A percentile compares a stretch with the other conserved stretches of the same genome.
phyloP scores from a whole-genome alignment of 1,139 yeast genomes.

The Pichia sp. region DNA sequence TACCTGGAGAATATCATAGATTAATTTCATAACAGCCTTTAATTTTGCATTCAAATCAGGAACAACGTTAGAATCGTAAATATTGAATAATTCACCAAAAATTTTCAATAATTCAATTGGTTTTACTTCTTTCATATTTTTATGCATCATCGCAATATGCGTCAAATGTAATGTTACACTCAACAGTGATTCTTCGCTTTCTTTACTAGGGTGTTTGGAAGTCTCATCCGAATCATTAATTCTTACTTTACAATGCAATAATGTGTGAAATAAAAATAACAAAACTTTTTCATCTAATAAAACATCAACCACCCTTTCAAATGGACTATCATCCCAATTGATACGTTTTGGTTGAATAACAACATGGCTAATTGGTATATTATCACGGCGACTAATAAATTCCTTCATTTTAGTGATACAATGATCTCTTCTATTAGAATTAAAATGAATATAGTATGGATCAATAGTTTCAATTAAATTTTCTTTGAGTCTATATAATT shows the following conservation, averaged over 20 bases:
- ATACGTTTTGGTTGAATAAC: slow-evolving; percentile 45
- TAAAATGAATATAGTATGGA: slow-evolving; percentile 66
- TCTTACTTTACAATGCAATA: slow-evolving; percentile 34
- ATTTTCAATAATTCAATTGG: slow-evolving; percentile 8
- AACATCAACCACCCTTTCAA: slow-evolving; percentile 38
- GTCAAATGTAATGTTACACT: slow-evolving; percentile 61
- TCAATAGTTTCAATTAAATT: slow-evolving; percentile 27
- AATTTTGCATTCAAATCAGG: slow-evolving; percentile 6
- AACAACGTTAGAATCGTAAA: slow-evolving; percentile 1
- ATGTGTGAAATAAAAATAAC: slow-evolving; percentile 44
- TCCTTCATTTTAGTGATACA: slow-evolving; percentile 49
- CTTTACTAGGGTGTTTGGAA: slow-evolving; percentile 1
- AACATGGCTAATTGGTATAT: slow-evolving; percentile 35
- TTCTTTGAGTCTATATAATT: slow-evolving; percentile 33
- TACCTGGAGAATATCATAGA: slow-evolving; percentile 16
- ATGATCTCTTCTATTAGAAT: slow-evolving; percentile 74
- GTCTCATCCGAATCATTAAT: slow-evolving; percentile 16
- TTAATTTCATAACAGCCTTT: slow-evolving; percentile 37
- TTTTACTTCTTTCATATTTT: slow-evolving; percentile 12
- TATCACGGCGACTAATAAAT: slow-evolving; percentile 33
- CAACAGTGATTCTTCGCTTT: slow-evolving; percentile 44
- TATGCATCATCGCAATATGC: slow-evolving; percentile 40
- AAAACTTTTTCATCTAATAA: slow-evolving; percentile 48
- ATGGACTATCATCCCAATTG: slow-evolving; percentile 32
- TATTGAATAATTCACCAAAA: slow-evolving; percentile 28